Conservation (phyloP, 805 yeast species). For the Hanseniaspora lachancei region DNA sequence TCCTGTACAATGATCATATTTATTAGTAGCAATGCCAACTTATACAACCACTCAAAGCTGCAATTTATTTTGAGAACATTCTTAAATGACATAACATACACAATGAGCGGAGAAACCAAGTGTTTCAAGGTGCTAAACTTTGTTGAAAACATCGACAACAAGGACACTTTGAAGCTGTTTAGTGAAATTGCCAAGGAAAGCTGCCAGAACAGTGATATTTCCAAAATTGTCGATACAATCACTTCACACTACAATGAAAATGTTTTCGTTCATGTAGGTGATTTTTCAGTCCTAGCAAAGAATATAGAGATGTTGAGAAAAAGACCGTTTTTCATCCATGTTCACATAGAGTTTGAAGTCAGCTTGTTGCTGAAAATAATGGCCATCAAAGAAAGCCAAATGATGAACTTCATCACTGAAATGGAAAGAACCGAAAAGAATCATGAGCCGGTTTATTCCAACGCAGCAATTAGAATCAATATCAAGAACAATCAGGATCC, state of each 20-base stretch:
- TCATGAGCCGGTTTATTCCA: constrained; percentile 29
- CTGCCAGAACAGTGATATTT: background rate
- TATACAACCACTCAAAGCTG: background rate
- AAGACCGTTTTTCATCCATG: constrained; percentile 74
- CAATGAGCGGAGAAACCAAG: background rate
- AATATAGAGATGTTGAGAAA: constrained; percentile 32
- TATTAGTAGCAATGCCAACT: constrained; percentile 1
- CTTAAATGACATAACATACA: background rate
- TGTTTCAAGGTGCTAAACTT: background rate
- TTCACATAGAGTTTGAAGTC: constrained; percentile 64
- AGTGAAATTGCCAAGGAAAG: background rate
- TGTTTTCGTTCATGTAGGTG: constrained; percentile 43
- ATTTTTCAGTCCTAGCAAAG: constrained; percentile 31
- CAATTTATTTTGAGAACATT: background rate
- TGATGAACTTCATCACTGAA: background rate
- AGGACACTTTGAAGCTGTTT: background rate
- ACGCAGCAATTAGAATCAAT: background rate
- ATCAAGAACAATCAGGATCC: background rate
- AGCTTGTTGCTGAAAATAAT: constrained; percentile 28
- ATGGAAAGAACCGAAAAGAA: constrained; percentile 22
- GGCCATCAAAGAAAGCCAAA: constrained; percentile 11
- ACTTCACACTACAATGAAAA: constrained; percentile 55
- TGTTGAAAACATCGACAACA: background rate
- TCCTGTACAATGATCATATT: background rate
- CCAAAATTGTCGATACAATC: constrained; percentile 39